phyloP scores from a whole-genome alignment of 495 filamentous ascomycete species.

The Aspergillus baeticus region DNA sequence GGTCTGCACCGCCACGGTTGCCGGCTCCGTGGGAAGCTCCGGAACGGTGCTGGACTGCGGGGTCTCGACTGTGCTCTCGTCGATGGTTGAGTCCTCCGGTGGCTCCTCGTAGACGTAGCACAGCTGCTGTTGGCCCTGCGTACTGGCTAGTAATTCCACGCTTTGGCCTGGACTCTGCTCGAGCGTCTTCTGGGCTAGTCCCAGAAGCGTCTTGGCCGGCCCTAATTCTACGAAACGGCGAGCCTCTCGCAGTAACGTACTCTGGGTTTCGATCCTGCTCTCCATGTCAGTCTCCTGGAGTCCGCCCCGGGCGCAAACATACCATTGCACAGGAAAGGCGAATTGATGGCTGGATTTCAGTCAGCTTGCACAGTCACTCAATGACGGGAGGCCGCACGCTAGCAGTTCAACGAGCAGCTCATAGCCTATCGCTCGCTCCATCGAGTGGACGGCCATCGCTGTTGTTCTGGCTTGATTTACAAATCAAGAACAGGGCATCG shows the following conservation, averaged over 20 bases:
- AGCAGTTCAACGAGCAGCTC: background rate
- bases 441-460: background rate
- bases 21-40: constrained; percentile 65
- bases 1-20: constrained; percentile 47
- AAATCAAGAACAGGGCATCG: background rate
- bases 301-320: background rate
- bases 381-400: background rate
- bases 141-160: constrained; percentile 89
- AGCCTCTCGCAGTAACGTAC: constrained; percentile 92
- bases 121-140: constrained; percentile 98
- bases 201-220: constrained; percentile 90
- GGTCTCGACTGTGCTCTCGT: background rate
- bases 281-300: no score
- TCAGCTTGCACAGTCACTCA: no score
- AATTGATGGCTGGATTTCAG: background rate
- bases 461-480: no score
- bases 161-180: constrained; percentile 93
- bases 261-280: constrained; percentile 81
- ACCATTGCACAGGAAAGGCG: constrained; percentile 1
- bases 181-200: constrained; percentile 94
- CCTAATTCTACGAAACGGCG: constrained; percentile 93
- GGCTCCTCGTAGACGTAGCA: constrained; percentile 39
- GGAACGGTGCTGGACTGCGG: background rate
- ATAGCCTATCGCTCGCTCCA: background rate
- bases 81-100: constrained; percentile 55